phyloP scores from a whole-genome alignment of 768 basidiomycete species.

The Vararia minispora region DNA sequence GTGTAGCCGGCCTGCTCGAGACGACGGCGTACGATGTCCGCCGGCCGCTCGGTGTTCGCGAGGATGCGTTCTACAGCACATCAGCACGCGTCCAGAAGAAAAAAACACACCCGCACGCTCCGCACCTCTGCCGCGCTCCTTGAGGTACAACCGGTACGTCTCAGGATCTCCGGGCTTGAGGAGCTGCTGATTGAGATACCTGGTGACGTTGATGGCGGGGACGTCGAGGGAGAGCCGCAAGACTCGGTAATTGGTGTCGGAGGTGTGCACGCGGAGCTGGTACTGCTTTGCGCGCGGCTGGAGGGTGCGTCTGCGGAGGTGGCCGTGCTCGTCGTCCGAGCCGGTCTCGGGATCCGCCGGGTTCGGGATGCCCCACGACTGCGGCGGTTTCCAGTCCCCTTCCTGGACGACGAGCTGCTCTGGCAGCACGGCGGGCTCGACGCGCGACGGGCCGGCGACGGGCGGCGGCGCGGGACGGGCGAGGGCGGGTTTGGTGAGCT shows the following conservation, averaged over 20 bases:
- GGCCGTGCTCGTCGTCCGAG: constrained; percentile 9
- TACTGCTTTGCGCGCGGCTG: constrained; percentile 27
- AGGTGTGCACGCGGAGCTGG: constrained; percentile 67
- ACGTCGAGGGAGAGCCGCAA: constrained; percentile 50
- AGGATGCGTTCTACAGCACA: constrained; percentile 63
- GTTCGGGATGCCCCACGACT: too few species aligned
- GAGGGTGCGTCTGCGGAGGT: constrained; percentile 19
- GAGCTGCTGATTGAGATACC: constrained; percentile 48
- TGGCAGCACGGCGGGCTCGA: not conserved
- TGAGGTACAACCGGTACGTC: constrained; percentile 60
- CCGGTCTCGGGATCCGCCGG: too few species aligned
- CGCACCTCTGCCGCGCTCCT: constrained; percentile 67
- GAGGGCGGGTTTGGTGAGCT: too few species aligned
- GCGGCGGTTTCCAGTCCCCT: too few species aligned
- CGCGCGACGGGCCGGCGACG: too few species aligned
- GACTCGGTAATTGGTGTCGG: constrained; percentile 62
- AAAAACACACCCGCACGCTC: constrained; percentile 7
- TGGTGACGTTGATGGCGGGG: constrained; percentile 58
- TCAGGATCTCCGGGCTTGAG: constrained; percentile 38
- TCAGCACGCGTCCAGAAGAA: not conserved
- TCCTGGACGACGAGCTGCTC: constrained; percentile 2
- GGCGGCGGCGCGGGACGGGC: too few species aligned
- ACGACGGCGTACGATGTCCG: constrained; percentile 71
- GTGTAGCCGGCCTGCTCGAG: constrained; percentile 87
- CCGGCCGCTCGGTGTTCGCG: constrained; percentile 70